phyloP scores from a whole-genome alignment of 108 stramenopile genomes.

The Nannochloropsis gaditana region DNA sequence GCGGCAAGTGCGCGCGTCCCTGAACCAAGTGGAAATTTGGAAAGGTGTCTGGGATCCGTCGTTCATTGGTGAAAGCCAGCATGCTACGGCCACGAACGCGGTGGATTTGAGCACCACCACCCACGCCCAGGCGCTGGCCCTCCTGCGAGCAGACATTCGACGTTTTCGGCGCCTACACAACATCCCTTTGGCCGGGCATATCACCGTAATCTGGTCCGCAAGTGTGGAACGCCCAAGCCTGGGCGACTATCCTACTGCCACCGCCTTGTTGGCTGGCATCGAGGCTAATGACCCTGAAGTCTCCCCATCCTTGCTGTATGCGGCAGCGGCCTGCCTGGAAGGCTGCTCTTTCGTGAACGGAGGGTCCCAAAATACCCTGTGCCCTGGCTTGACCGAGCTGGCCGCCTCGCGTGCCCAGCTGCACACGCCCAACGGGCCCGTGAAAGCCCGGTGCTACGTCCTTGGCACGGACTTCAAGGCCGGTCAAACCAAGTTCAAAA shows the following conservation, averaged over 20 bases:
- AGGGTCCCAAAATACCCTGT: constrained; percentile 68
- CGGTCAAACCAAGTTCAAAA: constrained; percentile 78
- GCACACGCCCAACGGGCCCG: neutral
- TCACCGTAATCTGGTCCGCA: constrained; percentile 73
- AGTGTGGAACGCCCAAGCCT: constrained; percentile 54
- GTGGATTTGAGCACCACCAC: constrained; percentile 22
- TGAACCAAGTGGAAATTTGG: constrained; percentile 60
- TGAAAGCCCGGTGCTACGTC: constrained; percentile 50
- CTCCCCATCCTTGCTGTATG: constrained; percentile 70
- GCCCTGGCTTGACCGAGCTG: constrained; percentile 55
- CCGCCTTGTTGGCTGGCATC: constrained; percentile 57
- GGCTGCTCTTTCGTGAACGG: constrained; percentile 77
- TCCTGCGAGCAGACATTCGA: constrained; percentile 68
- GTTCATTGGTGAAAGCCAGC: constrained; percentile 67
- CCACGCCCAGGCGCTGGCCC: constrained; percentile 54
- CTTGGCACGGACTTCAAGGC: constrained; percentile 77
- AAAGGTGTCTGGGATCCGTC: constrained; percentile 65
- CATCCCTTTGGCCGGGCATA: constrained; percentile 66
- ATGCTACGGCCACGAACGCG: constrained; percentile 61
- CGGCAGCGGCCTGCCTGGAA: constrained; percentile 67
- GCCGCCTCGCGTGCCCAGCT: neutral
- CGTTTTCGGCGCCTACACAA: constrained; percentile 64
- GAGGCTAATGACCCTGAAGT: constrained; percentile 51
- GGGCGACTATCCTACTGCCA: constrained; percentile 56
- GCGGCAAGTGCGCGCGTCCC: constrained; percentile 51